Percentiles rank a stretch among this genome's conserved stretches.
Conservation (phyloP, 257 asterid species). For the Marsdenia floribunda region DNA sequence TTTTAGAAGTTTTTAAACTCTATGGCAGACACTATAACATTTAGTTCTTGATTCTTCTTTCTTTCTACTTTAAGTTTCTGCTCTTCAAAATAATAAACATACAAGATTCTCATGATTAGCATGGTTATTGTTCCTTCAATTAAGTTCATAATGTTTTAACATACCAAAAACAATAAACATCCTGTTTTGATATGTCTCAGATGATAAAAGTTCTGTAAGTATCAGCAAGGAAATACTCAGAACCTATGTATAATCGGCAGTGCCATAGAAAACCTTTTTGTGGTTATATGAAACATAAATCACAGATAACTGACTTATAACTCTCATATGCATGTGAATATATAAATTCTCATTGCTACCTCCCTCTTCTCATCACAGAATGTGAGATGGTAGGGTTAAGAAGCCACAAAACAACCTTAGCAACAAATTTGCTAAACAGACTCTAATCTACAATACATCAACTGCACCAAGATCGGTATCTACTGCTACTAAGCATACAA, state of each 20-base stretch:
- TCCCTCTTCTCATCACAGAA: background rate
- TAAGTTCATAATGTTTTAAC: background rate
- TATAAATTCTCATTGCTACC: background rate
- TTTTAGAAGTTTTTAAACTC: background rate
- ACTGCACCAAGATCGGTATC: background rate
- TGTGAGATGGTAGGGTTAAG: background rate
- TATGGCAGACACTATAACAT: background rate
- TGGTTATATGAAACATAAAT: background rate
- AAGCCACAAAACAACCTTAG: background rate
- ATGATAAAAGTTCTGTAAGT: background rate
- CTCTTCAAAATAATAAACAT: background rate
- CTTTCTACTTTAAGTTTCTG: background rate
- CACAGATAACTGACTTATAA: background rate
- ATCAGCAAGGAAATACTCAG: background rate
- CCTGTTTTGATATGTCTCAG: background rate
- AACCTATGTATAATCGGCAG: background rate
- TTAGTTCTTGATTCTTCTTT: background rate
- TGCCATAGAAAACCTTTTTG: background rate
- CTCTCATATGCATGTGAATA: background rate
- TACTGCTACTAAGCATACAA: slow-evolving; percentile 19
- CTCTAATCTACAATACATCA: background rate
- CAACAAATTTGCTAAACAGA: background rate
- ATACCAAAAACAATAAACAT: background rate
- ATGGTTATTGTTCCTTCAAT: background rate
- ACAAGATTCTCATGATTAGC: background rate